Evolutionary conservation across 805 yeast species (phyloP), one percentile per base, ranked within the genome.

Genomic region (Ogataea minuta): DNA sequence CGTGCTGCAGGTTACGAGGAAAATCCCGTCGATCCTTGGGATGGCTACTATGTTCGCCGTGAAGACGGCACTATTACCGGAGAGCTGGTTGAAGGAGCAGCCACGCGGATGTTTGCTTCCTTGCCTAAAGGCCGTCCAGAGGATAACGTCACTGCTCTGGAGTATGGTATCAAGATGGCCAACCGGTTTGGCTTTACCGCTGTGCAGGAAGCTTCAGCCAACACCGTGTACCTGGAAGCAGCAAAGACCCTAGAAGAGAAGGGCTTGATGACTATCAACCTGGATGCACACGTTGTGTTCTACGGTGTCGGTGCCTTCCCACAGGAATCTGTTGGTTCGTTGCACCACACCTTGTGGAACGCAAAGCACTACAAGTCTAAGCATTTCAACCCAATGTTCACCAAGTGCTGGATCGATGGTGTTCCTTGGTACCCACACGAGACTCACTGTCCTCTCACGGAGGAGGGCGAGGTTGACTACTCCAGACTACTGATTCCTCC

Each of bases 1-100:
- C 49, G 52, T 41, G 59, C 59, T 19, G 59, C 57, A 4, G 59
- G 59, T 4, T 54, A 54, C 39, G 56, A 52, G 26, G 59, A 54
- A 14, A 41, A 51, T 28, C 53, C 52, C 8, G 49, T 37, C 14
- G 59, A 53, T 32, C 59, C 59, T 16, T 52, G 54, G 53, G 59
- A 50, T 32, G 57, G 56, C 12, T 52, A 48, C 51, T 53, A 43
- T 38, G 52, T 53, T 21, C 48, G 59, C 30, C 41, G 56, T 31
- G 54, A 49, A 28, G 59, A 52, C 31, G 59, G 59, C 6, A 49
- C 55, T 19, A 54, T 54, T 33, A 54, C 59, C 8, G 59, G 59
- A 17, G 59, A 54, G 31, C 43, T 52, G 20, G 53, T 54, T 30
- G 59, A 54, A 41, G 57, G 56, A 34, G 59, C 59, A 16, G 59